Percentiles rank a stretch among this genome's conserved stretches.
These are phyloP conservation scores for Quercus berberidifolia DNA, from an alignment of 306 rosid species.

Conservation along the genomic window DNA sequence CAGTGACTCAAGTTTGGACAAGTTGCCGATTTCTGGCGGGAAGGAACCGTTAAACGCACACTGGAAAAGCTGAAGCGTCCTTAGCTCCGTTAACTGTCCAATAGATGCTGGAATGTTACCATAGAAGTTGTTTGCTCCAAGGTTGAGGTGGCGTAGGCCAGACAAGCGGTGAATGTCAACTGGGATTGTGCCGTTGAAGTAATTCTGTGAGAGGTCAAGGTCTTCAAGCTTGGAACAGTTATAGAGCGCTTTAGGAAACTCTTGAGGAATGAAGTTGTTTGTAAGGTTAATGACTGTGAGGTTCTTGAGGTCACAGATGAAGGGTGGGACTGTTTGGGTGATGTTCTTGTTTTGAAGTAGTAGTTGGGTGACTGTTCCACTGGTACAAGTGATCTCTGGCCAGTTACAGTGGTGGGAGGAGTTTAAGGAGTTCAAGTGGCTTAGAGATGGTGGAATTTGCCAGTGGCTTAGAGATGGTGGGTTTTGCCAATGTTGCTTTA, in stretches of 20 bases:
- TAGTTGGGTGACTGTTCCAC: constrained; percentile 40
- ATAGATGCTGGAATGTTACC: constrained; percentile 55
- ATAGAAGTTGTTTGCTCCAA: constrained; percentile 38
- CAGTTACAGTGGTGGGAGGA: constrained; percentile 51
- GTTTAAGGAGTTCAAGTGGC: constrained; percentile 50
- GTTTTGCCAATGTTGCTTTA: constrained; percentile 39
- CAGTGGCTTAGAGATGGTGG: constrained; percentile 35
- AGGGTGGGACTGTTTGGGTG: constrained; percentile 39
- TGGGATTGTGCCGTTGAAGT: constrained; percentile 47
- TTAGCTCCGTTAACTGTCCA: constrained; percentile 43
- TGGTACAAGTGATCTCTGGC: constrained; percentile 52
- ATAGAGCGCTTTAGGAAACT: constrained; percentile 52
- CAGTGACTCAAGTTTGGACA: constrained; percentile 50
- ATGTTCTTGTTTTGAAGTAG: constrained; percentile 6
- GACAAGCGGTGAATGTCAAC: constrained; percentile 37
- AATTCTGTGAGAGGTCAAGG: constrained; percentile 45
- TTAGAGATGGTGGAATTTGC: constrained; percentile 30
- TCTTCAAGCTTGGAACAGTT: constrained; percentile 51
- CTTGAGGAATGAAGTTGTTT: constrained; percentile 30
- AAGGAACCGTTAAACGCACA: constrained; percentile 41
- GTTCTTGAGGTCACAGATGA: constrained; percentile 63
- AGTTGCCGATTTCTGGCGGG: constrained; percentile 52
- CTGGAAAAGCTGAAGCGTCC: constrained; percentile 17
- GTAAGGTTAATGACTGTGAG: constrained; percentile 45
- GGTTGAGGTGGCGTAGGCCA: constrained; percentile 38